Evolutionary conservation across 805 yeast genomes (phyloP), one percentile per base, ranked within the genome.

Genomic region (Metschnikowia picachoensis): DNA sequence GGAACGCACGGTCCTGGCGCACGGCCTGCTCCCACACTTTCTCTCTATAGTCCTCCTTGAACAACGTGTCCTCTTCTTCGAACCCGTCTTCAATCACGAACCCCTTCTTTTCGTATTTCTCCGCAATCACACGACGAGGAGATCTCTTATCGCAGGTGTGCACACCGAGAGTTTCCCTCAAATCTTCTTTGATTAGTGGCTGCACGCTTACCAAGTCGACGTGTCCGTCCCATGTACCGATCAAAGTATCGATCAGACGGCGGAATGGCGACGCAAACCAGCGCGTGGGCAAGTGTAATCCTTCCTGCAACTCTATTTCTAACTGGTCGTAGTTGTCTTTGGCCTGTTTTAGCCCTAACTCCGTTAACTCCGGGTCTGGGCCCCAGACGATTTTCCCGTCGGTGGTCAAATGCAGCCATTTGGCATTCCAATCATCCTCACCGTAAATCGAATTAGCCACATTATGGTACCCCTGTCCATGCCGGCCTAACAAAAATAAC

Each of bases 381-480:
- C 76, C 80, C 78, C 80, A 78, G 3, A 63, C 65, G 11, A 68
- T 57, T 16, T 70, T 61, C 10, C 78, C 80, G 52, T 77, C 78
- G 3, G 78, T 78, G 37, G 65, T 60, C 30, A 65, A 46, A 35
- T 62, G 63, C 37, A 73, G 65, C 77, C 79, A 77, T 49, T 72
- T 58, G 37, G 64, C 66, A 46, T 74, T 69, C 80, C 80, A 76
- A 12, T 55, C 69, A 31, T 65, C 59, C 31, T 69, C 65, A 13
- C 80, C 82, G 53, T 77, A 77, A 41, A 62, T 64, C 14, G 63
- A 41, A 52, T 74, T 74, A 27, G 77, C 79, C 45, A 66, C 57
- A 53, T 78, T 78, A 55, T 78, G 82, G 55, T 55, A 76, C 2
- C 82, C 82, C 50, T 78, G 78, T 4, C 81, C 82, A 50, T 78